phyloP scores from a whole-genome alignment of 371 early-diverging fungal species.

The Mortierella sp. region DNA sequence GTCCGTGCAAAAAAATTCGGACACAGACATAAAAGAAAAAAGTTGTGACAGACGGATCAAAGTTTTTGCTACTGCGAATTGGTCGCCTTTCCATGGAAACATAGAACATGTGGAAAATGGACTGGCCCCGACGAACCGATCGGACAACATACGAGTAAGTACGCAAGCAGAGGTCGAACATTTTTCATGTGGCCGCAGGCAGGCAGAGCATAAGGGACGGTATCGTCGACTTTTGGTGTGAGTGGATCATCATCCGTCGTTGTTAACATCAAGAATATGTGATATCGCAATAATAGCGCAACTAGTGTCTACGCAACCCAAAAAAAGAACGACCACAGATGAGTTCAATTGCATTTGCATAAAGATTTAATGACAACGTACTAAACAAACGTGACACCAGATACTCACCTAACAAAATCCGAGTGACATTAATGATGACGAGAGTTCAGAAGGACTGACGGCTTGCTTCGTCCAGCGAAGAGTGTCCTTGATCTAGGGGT shows the following conservation, averaged over 20 bases:
- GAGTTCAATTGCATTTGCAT: not conserved
- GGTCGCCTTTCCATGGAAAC: constrained; percentile 1
- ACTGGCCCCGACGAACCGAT: not conserved
- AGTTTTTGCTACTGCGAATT: not conserved
- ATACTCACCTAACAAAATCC: not conserved
- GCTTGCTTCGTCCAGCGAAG: constrained; percentile 11
- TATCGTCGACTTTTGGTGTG: not conserved
- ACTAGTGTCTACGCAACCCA: not conserved
- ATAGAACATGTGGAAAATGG: constrained; percentile 1
- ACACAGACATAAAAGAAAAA: no score
- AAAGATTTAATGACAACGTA: not conserved
- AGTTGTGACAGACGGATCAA: not conserved
- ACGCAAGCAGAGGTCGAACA: not conserved
- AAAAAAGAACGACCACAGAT: not conserved
- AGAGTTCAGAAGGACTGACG: not conserved
- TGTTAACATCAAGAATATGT: not conserved
- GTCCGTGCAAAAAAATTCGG: not conserved
- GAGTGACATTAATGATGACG: not conserved
- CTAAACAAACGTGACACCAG: not conserved
- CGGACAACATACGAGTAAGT: not conserved
- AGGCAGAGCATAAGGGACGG: not conserved
- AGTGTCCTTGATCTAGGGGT: not conserved
- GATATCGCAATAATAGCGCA: not conserved
- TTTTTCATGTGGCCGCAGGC: not conserved
- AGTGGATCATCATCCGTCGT: not conserved